Evolutionary conservation across 2,329 filamentous ascomycete species (phyloP).

Genomic region (Phyllachora maydis): DNA sequence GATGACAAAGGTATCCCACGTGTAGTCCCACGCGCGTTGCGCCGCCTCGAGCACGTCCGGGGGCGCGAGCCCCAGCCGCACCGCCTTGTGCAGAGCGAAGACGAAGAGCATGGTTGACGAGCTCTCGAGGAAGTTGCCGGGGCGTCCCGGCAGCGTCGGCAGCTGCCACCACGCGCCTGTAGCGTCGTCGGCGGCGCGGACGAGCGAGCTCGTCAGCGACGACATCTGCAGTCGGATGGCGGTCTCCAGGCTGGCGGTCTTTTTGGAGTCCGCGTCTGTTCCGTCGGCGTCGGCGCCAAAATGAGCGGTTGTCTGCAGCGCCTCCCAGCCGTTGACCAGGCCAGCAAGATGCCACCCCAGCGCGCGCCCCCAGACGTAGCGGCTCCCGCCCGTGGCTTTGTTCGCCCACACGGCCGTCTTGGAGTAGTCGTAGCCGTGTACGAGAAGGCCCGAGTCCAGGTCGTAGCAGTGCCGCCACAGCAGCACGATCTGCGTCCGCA

Average conservation of each 20-base stretch:
- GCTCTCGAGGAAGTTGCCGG: slow-evolving; percentile 39
- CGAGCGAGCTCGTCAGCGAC: slow-evolving; percentile 18
- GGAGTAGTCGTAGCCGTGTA: slow-evolving; percentile 31
- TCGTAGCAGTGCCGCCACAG: slow-evolving; percentile 20
- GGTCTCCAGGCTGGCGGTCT: slow-evolving; percentile 12
- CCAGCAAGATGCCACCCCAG: slow-evolving; percentile 33
- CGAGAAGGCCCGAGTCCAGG: slow-evolving; percentile 18
- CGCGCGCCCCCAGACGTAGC: slow-evolving; percentile 29
- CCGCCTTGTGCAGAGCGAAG: slow-evolving; percentile 25
- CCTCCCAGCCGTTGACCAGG: slow-evolving; percentile 25
- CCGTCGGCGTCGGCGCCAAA: too few relatives aligned
- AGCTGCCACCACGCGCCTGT: slow-evolving; percentile 36
- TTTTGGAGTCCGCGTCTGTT: too few relatives aligned
- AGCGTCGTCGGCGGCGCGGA: slow-evolving; percentile 15
- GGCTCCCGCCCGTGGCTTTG: slow-evolving; percentile 23
- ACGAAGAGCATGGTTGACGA: slow-evolving; percentile 37
- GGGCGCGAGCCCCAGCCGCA: slow-evolving; percentile 20
- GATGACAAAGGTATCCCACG: slow-evolving; percentile 1
- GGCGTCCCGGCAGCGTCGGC: slow-evolving; percentile 23
- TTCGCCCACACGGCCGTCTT: slow-evolving; percentile 29
- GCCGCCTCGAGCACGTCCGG: neutral
- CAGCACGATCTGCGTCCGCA: slow-evolving; percentile 21
- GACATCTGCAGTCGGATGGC: slow-evolving; percentile 14
- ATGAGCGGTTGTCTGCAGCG: too few relatives aligned
- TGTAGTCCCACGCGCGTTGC: slow-evolving; percentile 1